Evolutionary conservation across 331 rosid genomes (phyloP).

Genomic region (Quercus phellos): DNA sequence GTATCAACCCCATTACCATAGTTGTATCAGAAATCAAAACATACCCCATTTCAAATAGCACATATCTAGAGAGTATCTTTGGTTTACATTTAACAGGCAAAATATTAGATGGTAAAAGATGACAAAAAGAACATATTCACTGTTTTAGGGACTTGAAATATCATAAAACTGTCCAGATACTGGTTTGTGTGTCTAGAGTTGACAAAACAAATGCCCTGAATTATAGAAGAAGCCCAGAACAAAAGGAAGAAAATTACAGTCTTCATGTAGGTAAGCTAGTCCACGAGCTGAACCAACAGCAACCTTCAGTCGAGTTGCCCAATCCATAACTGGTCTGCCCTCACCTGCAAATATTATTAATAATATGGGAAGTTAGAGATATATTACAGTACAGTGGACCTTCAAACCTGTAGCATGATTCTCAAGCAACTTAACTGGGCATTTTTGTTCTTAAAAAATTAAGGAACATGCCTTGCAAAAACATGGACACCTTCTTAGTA

Average conservation of each 20-base stretch:
- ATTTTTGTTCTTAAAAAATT: not conserved
- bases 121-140: not conserved
- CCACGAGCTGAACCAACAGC: conserved; percentile 98
- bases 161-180: not conserved
- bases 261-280: conserved; percentile 94
- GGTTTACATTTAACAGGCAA: not conserved
- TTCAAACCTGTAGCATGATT: conserved; percentile 15
- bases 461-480: not conserved
- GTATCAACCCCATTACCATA: not conserved
- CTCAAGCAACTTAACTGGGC: not conserved
- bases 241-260: conserved; percentile 53
- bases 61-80: not conserved
- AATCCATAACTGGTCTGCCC: conserved; percentile 57
- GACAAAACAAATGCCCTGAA: not conserved
- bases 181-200: not conserved
- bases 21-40: not conserved
- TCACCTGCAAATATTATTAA: conserved; percentile 38
- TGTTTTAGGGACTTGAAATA: not conserved
- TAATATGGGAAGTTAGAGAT: conserved; percentile 12
- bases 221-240: not conserved
- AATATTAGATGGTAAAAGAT: not conserved
- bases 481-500: not conserved
- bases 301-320: conserved; percentile 83
- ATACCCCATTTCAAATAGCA: not conserved
- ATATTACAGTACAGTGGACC: not conserved